These are phyloP conservation scores for Melastoma malabathricum DNA, from an alignment of 345 rosid genomes.

Conservation along the genomic window DNA sequence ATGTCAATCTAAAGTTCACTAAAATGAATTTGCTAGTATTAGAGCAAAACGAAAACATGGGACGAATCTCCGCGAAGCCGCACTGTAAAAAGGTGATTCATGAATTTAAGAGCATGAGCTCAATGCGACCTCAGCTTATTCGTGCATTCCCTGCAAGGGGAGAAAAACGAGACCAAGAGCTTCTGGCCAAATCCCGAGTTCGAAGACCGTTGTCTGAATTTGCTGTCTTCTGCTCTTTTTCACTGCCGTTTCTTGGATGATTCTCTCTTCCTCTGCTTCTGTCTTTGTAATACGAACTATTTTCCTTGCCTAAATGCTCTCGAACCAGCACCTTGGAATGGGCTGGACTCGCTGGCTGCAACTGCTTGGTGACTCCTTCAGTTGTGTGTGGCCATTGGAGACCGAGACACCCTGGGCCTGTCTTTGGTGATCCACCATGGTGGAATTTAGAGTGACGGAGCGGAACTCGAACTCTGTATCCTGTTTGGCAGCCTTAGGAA, in stretches of 20 bases:
- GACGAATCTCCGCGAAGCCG: too few relatives aligned
- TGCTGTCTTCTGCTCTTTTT: conserved; percentile 11
- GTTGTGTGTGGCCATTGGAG: conserved; percentile 6
- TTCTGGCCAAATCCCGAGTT: conserved; percentile 15
- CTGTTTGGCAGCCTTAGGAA: conserved; percentile 7
- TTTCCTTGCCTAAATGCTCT: conserved; percentile 6
- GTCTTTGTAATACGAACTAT: conserved; percentile 1
- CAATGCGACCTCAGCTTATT: neutral
- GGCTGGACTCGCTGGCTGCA: conserved; percentile 2
- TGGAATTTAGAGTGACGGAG: conserved; percentile 2
- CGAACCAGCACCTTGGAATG: conserved; percentile 3
- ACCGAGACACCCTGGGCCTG: conserved; percentile 2
- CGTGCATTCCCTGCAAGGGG: conserved; percentile 31
- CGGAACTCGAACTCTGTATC: conserved; percentile 18
- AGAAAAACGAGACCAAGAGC: conserved; percentile 18
- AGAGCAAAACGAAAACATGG: too few relatives aligned
- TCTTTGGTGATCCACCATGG: conserved; percentile 1
- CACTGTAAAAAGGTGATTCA: neutral
- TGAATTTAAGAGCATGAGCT: neutral
- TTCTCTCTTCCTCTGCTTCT: neutral
- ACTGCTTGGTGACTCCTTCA: neutral
- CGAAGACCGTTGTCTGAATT: conserved; percentile 10
- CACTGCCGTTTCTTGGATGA: conserved; percentile 5
- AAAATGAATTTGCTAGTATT: too few relatives aligned
- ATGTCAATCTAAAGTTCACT: too few relatives aligned